Base-by-base conservation (phyloP, 768 basidiomycete species). In the Rhodosporidiobolus sp. region DNA sequence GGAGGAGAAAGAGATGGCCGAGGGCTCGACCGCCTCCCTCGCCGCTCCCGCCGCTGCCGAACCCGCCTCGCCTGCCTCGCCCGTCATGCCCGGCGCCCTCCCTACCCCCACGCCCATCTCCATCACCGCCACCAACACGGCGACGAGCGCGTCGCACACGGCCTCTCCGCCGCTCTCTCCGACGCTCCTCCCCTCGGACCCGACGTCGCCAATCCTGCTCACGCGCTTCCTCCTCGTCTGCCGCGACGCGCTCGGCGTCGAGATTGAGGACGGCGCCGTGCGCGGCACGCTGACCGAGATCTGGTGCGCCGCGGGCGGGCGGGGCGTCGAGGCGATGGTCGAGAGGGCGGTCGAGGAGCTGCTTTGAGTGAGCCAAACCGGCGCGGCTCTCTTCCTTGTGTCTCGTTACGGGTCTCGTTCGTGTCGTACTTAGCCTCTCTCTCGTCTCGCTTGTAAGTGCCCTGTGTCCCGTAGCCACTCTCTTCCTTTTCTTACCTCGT, bases 311-410 rank as follows among this genome's bases (percentile, higher is more conserved):
- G 19, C 16, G 26, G 30, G 45, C 20, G 65, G 65, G 46, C 26
- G 65, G 34, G 65, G 56, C 6, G 20, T 59, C 17, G 49, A 58
- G 48, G 35, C 20, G 46, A n/a, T 66, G 34, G 20, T 66, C 5
- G 65, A 59, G 56, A 49, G 48, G 57, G 65, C 65, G 48, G 49
- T 34, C 9, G 65, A 66, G 46, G 35, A 52, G 65, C 20, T 59
- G 26, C 26, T 52, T 17, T 49, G n/a, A 26, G 58, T 11, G 46
- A 43, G 38, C 8, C 38, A 14, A 14, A 14, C 38, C 8, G 38
- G 38, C 14, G 38, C 38, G 7, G 7, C 8, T 43, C 14, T 14
- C 14, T 7, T 14, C 38, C 38, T 43, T 43, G 8, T 43, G n/a
- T n/a, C n/a, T n/a, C n/a, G n/a, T n/a, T n/a, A n/a, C n/a, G n/a